Base-by-base conservation (phyloP, 768 basidiomycete genomes). In the Daedaleopsis sinensis region DNA sequence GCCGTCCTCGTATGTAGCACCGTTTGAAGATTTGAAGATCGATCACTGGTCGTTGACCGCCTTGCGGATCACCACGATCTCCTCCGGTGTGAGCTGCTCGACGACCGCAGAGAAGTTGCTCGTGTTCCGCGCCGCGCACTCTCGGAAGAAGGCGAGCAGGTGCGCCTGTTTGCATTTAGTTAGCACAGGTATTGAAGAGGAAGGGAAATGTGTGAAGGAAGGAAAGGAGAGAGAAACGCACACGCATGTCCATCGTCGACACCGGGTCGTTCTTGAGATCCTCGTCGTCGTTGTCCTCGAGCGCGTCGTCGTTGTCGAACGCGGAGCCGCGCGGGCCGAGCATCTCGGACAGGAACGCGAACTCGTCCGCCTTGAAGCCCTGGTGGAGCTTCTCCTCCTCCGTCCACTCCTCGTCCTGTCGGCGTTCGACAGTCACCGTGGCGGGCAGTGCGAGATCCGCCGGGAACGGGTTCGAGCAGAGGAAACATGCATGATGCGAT, bases 371-470 rank as follows among this genome's bases (percentile, higher is more conserved):
- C 86, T 90, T 67, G 82, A 75, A 64, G 9, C 78, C 76, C 68
- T 85, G 82, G 52, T 84, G 77, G 37, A 82, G 52, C 24, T 51
- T 54, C 61, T 92, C 94, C 70, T 95, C 94, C 67, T 97, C 95
- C 11, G 85, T 83, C 96, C 96, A 98, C n/a, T 93, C 93, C 37
- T 93, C 93, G 64, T 94, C 91, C 81, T 93, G 72, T 32, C 73
- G 52, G 27, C 27, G 27, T 32, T 3, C 27, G 27, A 32, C 27
- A 32, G 3, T 32, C 27, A 7, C 27, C 27, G 27, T 32, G 27
- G 27, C 6, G 43, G 52, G 27, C 37, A 59, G 43, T 16, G 42
- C 16, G 49, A 56, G 37, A 37, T 19, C 16, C 27, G 27, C 7
- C 27, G 27, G 27, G 27, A 32, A 7, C 27, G 27, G 27, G 27